These are phyloP conservation scores for Discostella stelligeroides DNA, from an alignment of 108 stramenopile genomes.

Conservation along the genomic window DNA sequence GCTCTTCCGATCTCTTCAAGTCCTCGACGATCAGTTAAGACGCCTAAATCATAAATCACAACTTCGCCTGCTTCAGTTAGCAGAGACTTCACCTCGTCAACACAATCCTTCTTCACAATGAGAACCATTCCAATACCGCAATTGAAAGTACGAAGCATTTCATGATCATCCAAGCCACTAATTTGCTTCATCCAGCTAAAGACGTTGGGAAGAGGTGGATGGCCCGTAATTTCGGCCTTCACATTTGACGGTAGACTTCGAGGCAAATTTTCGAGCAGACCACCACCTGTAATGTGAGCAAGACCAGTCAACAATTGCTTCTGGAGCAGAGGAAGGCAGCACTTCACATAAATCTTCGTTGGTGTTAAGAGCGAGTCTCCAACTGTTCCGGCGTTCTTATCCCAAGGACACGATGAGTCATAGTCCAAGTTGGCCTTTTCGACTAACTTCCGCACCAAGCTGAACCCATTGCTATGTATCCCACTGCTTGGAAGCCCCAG, in stretches of 20 bases:
- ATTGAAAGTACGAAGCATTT: slow-evolving; percentile 98
- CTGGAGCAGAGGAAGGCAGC: slow-evolving; percentile 87
- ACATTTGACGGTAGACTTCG: slow-evolving; percentile 85
- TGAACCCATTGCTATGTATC: slow-evolving; percentile 99
- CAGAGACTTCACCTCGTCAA: slow-evolving; percentile 67
- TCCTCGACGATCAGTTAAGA: slow-evolving; percentile 55
- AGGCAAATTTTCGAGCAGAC: slow-evolving; percentile 96
- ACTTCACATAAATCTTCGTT: slow-evolving; percentile 95
- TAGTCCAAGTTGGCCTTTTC: slow-evolving; percentile 87
- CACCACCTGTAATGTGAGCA: slow-evolving; percentile 98
- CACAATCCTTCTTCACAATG: slow-evolving; percentile 75
- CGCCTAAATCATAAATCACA: slow-evolving; percentile 76
- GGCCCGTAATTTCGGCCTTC: slow-evolving; percentile 85
- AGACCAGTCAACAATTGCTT: slow-evolving; percentile 84
- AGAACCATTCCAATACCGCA: slow-evolving; percentile 97
- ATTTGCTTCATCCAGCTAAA: slow-evolving; percentile 95
- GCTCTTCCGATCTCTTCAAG: too few relatives aligned
- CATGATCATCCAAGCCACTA: slow-evolving; percentile 87
- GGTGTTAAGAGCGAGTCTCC: slow-evolving; percentile 93
- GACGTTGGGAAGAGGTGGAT: slow-evolving; percentile 84
- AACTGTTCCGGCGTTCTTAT: slow-evolving; percentile 63
- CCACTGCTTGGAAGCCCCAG: slow-evolving; percentile 94
- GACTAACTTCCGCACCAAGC: slow-evolving; percentile 91
- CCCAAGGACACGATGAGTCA: slow-evolving; percentile 91
- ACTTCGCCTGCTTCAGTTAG: slow-evolving; percentile 74